These are phyloP conservation scores for Evernia prunastri DNA, from an alignment of 495 filamentous ascomycete genomes.

Conservation along the genomic window DNA sequence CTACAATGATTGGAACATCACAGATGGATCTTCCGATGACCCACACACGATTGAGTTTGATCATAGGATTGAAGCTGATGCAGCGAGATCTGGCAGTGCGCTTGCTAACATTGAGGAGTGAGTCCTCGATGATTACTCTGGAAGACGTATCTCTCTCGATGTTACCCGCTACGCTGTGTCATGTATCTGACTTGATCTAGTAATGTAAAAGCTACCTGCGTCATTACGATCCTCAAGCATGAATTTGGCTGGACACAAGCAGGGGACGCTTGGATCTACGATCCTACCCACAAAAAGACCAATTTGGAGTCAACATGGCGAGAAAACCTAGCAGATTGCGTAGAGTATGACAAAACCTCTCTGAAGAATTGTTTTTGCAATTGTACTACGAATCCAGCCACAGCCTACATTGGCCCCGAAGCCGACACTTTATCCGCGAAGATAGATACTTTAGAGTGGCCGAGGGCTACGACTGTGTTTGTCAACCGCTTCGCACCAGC, in stretches of 20 bases:
- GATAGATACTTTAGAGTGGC: slow-evolving; percentile 3
- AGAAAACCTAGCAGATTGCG: neutral
- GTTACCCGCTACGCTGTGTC: neutral
- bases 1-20: slow-evolving; percentile 4
- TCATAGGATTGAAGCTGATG: slow-evolving; percentile 3
- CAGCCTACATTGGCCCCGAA: neutral
- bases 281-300: neutral
- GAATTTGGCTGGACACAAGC: slow-evolving; percentile 2
- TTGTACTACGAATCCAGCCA: neutral
- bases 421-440: neutral
- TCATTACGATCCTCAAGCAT: neutral
- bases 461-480: neutral
- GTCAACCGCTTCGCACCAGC: neutral
- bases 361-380: neutral
- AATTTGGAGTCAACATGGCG: neutral
- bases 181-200: neutral
- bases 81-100: neutral
- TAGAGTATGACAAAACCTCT: neutral
- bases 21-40: slow-evolving; percentile 2
- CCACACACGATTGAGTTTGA: slow-evolving; percentile 5
- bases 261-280: neutral
- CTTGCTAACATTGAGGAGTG: neutral
- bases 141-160: neutral
- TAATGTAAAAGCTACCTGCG: slow-evolving; percentile 3
- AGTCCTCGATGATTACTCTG: neutral